Evolutionary conservation across 129 eudicot genomes (phyloP).

Genomic region (Tanacetum coccineum): DNA sequence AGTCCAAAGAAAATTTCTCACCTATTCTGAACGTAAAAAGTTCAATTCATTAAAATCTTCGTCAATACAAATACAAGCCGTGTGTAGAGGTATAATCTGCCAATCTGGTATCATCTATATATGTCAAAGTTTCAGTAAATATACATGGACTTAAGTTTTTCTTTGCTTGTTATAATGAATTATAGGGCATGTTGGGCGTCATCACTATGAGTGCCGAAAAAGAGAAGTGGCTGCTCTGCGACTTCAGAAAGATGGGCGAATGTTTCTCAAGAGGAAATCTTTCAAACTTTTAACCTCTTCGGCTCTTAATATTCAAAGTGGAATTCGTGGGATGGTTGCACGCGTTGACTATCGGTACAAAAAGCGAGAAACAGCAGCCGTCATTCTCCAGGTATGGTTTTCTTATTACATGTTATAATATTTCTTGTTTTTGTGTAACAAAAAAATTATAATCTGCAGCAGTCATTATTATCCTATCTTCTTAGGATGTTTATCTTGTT

Average conservation of each 20-base stretch:
- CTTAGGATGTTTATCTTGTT: not conserved
- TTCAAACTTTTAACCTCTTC: conserved; percentile 43
- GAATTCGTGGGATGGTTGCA: conserved; percentile 71
- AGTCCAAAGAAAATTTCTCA: conserved; percentile 55
- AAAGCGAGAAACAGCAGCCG: conserved; percentile 54
- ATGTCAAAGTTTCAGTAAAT: not conserved
- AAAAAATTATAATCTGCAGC: no score
- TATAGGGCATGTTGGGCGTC: conserved; percentile 67
- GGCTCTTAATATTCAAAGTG: conserved; percentile 55
- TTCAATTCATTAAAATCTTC: conserved; percentile 39
- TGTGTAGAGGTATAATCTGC: conserved; percentile 61
- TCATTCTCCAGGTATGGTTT: conserved; percentile 56
- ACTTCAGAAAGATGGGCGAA: conserved; percentile 64
- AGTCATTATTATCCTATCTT: no score
- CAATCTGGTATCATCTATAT: conserved; percentile 14
- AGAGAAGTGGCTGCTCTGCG: conserved; percentile 63
- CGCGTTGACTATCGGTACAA: conserved; percentile 48
- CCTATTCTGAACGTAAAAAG: conserved; percentile 48
- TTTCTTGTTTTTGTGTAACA: no score
- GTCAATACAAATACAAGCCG: conserved; percentile 58
- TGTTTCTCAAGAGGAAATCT: conserved; percentile 54
- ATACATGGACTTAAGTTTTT: conserved; percentile 1
- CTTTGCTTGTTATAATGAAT: conserved; percentile 6
- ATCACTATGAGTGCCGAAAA: conserved; percentile 44
- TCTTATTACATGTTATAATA: no score